These are phyloP conservation scores for Vicia sativa DNA, from an alignment of 306 rosid genomes.

Conservation along the genomic window DNA sequence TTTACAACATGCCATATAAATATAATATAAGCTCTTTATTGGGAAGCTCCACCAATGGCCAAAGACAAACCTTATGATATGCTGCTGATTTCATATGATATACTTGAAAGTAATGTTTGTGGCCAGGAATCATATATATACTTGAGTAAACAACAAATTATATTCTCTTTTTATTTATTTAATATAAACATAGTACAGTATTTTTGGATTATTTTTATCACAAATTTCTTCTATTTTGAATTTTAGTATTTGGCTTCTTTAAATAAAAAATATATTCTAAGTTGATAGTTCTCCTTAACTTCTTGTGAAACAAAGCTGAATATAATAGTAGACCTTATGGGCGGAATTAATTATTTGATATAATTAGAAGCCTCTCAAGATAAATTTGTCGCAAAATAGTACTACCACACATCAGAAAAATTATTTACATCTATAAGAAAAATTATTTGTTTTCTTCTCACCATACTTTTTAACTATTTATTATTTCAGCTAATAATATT, in stretches of 20 bases:
- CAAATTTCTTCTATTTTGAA: slow-evolving; percentile 19
- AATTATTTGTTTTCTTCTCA: too few relatives aligned
- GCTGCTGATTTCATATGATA: slow-evolving; percentile 21
- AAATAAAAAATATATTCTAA: not conserved
- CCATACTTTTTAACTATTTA: too few relatives aligned
- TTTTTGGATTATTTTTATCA: slow-evolving; percentile 32
- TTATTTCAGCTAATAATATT: too few relatives aligned
- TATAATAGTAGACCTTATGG: slow-evolving; percentile 19
- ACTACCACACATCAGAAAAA: too few relatives aligned
- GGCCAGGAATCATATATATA: slow-evolving; percentile 17
- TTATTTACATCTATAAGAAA: too few relatives aligned
- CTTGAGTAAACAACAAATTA: not conserved
- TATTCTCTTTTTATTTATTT: not conserved
- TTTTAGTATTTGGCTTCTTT: not conserved
- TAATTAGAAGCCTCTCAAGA: not conserved
- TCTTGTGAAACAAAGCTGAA: not conserved
- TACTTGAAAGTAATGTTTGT: slow-evolving; percentile 7
- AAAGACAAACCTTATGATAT: not conserved
- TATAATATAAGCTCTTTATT: slow-evolving; percentile 22
- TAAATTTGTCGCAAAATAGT: too few relatives aligned
- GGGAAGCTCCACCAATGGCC: slow-evolving; percentile 14
- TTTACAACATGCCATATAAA: slow-evolving; percentile 1
- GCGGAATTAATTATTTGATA: not conserved
- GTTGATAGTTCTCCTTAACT: slow-evolving; percentile 22
- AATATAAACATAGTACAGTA: slow-evolving; percentile 4